Percentiles rank a stretch among this genome's conserved stretches.
Conservation (phyloP, 495 filamentous ascomycete species). For the Penicillium antarcticum region DNA sequence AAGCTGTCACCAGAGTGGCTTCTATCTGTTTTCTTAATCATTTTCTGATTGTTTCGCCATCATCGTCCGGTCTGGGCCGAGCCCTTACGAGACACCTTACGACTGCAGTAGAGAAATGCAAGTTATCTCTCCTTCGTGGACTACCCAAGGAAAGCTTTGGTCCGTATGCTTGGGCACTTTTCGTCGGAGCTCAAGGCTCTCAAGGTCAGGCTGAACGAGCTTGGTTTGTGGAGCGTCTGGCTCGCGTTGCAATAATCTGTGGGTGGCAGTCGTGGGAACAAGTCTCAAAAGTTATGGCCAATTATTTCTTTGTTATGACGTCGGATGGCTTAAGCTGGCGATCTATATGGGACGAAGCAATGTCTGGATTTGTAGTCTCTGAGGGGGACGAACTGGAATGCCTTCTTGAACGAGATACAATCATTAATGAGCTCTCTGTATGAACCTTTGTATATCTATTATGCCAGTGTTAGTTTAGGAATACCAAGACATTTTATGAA, state of each 20-base stretch:
- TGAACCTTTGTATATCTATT: background rate
- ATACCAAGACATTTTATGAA: too few species aligned
- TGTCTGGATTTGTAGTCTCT: slow-evolving; percentile 19
- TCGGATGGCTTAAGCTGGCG: slow-evolving; percentile 20
- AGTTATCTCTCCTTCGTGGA: slow-evolving; percentile 14
- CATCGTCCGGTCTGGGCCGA: slow-evolving; percentile 32
- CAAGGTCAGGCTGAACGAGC: slow-evolving; percentile 21
- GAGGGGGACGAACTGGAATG: slow-evolving; percentile 9
- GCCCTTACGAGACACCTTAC: slow-evolving; percentile 33
- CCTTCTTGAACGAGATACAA: background rate
- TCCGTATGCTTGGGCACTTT: slow-evolving; percentile 29
- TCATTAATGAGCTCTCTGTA: background rate
- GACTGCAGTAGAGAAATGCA: slow-evolving; percentile 14
- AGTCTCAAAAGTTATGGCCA: slow-evolving; percentile 17
- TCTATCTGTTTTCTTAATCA: slow-evolving; percentile 31
- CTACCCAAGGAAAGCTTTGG: slow-evolving; percentile 20
- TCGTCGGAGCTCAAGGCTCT: slow-evolving; percentile 33
- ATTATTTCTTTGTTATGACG: slow-evolving; percentile 24
- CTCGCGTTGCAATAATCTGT: slow-evolving; percentile 23
- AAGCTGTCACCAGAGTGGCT: slow-evolving; percentile 29
- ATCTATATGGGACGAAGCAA: slow-evolving; percentile 30
- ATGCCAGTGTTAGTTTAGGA: too few species aligned
- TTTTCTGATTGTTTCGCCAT: slow-evolving; percentile 32
- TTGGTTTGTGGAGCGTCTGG: slow-evolving; percentile 31
- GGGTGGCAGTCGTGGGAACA: slow-evolving; percentile 31